phyloP scores from a whole-genome alignment of 257 asterid genomes.

The Linderniella brevidens region DNA sequence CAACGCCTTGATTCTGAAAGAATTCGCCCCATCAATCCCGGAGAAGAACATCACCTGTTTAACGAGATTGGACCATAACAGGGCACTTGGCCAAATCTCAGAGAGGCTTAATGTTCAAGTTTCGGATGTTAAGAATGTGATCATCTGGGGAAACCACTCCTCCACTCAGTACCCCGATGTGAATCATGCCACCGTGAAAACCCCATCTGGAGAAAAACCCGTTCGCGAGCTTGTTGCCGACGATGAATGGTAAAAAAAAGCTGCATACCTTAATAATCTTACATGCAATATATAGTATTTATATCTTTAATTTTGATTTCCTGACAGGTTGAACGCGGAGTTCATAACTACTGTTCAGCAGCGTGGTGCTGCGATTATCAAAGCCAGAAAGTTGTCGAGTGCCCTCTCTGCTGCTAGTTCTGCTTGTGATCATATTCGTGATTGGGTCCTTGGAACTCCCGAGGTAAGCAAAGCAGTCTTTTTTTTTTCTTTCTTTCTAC shows the following conservation, averaged over 20 bases:
- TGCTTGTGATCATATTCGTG: slow-evolving; percentile 95
- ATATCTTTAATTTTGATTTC: neutral
- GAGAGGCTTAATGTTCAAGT: slow-evolving; percentile 75
- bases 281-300: too few relatives aligned
- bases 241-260: slow-evolving; percentile 46
- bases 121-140: slow-evolving; percentile 75
- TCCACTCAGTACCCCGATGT: slow-evolving; percentile 93
- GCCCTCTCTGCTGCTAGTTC: slow-evolving; percentile 97
- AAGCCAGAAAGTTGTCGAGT: slow-evolving; percentile 86
- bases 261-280: too few relatives aligned
- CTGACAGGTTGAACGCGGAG: slow-evolving; percentile 59
- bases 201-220: slow-evolving; percentile 64
- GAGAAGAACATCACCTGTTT: slow-evolving; percentile 70
- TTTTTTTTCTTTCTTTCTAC: too few relatives aligned
- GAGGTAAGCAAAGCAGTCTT: slow-evolving; percentile 28
- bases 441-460: slow-evolving; percentile 95
- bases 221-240: slow-evolving; percentile 63
- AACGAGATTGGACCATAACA: slow-evolving; percentile 93
- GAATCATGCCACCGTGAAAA: slow-evolving; percentile 66
- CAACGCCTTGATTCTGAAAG: slow-evolving; percentile 83
- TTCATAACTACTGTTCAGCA: slow-evolving; percentile 79
- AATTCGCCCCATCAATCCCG: slow-evolving; percentile 83
- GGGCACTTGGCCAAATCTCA: slow-evolving; percentile 92
- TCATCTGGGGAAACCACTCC: slow-evolving; percentile 94
- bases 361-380: slow-evolving; percentile 95